phyloP scores from a whole-genome alignment of 2,329 filamentous ascomycete species.

The Aureobasidium lini region DNA sequence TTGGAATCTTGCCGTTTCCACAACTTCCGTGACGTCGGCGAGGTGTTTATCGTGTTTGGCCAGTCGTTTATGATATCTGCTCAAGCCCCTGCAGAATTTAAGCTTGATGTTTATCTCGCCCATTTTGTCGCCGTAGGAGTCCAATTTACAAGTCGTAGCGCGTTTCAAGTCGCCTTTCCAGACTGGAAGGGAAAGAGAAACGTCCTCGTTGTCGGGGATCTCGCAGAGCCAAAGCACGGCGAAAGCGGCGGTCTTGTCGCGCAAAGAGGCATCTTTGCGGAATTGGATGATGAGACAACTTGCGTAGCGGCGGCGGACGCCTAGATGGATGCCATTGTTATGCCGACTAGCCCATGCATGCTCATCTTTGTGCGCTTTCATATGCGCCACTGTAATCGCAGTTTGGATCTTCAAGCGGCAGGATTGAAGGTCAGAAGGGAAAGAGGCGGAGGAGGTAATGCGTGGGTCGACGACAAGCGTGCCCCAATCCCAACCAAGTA shows the following conservation, averaged over 20 bases:
- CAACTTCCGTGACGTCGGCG: slow-evolving; percentile 55
- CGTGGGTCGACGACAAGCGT: slow-evolving; percentile 57
- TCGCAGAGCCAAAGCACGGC: slow-evolving; percentile 62
- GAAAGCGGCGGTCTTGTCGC: slow-evolving; percentile 54
- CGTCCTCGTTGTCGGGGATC: slow-evolving; percentile 59
- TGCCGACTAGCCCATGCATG: slow-evolving; percentile 47
- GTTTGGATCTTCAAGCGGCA: slow-evolving; percentile 55
- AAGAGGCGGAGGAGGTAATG: slow-evolving; percentile 38
- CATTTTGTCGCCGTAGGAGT: slow-evolving; percentile 50
- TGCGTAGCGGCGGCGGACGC: slow-evolving; percentile 55
- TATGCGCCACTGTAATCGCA: slow-evolving; percentile 50
- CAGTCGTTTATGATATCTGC: slow-evolving; percentile 50
- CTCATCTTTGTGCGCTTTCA: slow-evolving; percentile 29
- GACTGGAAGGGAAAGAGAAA: slow-evolving; percentile 51
- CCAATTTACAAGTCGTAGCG: slow-evolving; percentile 41
- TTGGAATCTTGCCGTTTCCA: slow-evolving; percentile 54
- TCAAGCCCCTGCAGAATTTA: slow-evolving; percentile 55
- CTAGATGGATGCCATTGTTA: slow-evolving; percentile 42
- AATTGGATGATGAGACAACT: slow-evolving; percentile 52
- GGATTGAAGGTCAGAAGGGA: slow-evolving; percentile 36
- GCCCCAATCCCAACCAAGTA: slow-evolving; percentile 65
- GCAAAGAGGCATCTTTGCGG: slow-evolving; percentile 45
- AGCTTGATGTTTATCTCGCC: slow-evolving; percentile 52
- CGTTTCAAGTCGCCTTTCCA: slow-evolving; percentile 59
- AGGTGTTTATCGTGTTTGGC: slow-evolving; percentile 50